Evolutionary conservation across 805 yeast genomes (phyloP).

Genomic region (Lachancea sp.): DNA sequence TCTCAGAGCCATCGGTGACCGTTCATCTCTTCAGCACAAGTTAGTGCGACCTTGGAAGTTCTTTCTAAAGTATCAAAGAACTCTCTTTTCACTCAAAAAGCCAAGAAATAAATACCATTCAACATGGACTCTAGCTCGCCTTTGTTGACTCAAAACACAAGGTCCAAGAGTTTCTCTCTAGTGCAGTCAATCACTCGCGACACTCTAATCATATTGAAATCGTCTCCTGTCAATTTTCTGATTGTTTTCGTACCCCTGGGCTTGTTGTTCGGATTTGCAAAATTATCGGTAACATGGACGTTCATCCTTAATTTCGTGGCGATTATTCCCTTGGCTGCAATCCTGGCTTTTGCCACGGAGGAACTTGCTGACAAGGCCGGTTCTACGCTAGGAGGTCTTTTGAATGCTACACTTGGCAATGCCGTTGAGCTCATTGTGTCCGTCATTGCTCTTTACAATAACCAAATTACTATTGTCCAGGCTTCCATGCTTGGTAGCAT

Average conservation of each 20-base stretch:
- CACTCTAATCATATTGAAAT: conserved; percentile 33
- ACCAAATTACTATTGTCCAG: conserved; percentile 90
- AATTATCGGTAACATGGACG: conserved; percentile 46
- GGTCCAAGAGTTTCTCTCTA: background rate
- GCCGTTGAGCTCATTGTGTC: conserved; percentile 96
- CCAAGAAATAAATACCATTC: background rate
- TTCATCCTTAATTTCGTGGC: conserved; percentile 81
- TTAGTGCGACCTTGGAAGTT: too few relatives aligned
- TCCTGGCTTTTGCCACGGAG: conserved; percentile 89
- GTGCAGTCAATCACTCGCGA: conserved; percentile 14
- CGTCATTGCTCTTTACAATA: conserved; percentile 75
- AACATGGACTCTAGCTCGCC: conserved; percentile 20
- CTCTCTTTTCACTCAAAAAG: background rate
- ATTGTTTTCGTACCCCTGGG: conserved; percentile 88
- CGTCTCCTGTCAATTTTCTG: conserved; percentile 71
- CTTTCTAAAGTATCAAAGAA: too few relatives aligned
- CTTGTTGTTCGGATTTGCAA: conserved; percentile 56
- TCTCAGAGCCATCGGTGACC: too few relatives aligned
- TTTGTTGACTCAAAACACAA: conserved; percentile 8
- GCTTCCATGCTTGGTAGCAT: conserved; percentile 96
- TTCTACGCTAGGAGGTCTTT: conserved; percentile 84
- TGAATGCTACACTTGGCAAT: conserved; percentile 96
- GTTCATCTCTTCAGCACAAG: too few relatives aligned
- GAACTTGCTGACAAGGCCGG: conserved; percentile 84
- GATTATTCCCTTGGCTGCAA: conserved; percentile 85